phyloP scores from a whole-genome alignment of 371 early-diverging fungal genomes.

The Cokeromyces recurvatus region DNA sequence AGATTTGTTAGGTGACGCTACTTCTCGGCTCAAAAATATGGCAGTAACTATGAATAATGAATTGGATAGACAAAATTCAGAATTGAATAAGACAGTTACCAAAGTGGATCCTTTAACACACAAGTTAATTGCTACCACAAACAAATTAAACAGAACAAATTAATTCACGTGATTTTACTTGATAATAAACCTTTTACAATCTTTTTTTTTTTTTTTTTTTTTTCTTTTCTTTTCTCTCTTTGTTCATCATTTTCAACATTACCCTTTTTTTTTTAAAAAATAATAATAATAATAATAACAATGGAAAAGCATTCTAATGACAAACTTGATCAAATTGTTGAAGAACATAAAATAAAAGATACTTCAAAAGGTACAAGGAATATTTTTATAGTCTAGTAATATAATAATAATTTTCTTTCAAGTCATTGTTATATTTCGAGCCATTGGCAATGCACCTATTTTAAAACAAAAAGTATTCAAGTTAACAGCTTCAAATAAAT shows the following conservation, averaged over 20 bases:
- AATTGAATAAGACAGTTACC: conserved; percentile 22
- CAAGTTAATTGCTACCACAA: conserved; percentile 34
- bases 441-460: conserved; percentile 91
- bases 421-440: conserved; percentile 83
- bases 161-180: conserved; percentile 2
- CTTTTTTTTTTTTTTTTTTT: conserved; percentile 6
- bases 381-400: too few relatives aligned
- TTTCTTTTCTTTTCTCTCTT: conserved; percentile 2
- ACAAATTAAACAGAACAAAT: conserved; percentile 43
- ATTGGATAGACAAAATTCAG: conserved; percentile 64
- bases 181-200: background rate
- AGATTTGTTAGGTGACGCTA: conserved; percentile 57
- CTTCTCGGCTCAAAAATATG: conserved; percentile 69
- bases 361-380: conserved; percentile 12
- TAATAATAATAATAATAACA: too few relatives aligned
- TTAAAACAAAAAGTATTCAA: conserved; percentile 82
- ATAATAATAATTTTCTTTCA: too few relatives aligned
- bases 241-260: too few relatives aligned
- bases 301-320: background rate
- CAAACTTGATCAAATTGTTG: conserved; percentile 1
- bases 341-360: conserved; percentile 9
- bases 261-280: too few relatives aligned
- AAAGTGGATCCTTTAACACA: conserved; percentile 45
- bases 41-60: conserved; percentile 71
- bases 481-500: conserved; percentile 76